Evolutionary conservation across 2,329 filamentous ascomycete species (phyloP), one percentile per base, ranked within the genome.

Genomic region (Elsinoe ampelina): DNA sequence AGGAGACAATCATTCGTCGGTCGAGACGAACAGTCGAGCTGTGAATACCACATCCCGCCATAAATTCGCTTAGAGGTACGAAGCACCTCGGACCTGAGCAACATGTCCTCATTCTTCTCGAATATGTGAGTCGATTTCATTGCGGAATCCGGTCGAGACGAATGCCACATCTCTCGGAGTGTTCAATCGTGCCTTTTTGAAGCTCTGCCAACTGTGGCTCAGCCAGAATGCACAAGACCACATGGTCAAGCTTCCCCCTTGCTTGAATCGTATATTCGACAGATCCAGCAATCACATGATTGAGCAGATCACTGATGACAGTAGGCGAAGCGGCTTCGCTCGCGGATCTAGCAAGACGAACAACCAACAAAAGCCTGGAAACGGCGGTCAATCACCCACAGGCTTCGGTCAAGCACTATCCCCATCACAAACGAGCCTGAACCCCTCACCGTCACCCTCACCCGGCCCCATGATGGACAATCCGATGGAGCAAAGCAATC

Each of bases 401-500:
- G 48, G 51, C 35, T 51, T 58, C 67, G 67, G 58, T 58, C 64
- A 45, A 64, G 65, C 51, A 64, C 60, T 60, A 62, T 68, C 59
- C 5, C 35, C 51, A 5, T 59, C 58, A 20, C 48, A 57, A 20
- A 54, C 57, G 38, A 57, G 57, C 30, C 35, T 59, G 51, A 58
- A 58, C 42, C 55, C 65, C 20, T 66, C 68, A 5, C 67, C 68
- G 22, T 65, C 65, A 52, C 76, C 86, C 58, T 76, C 82, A 58
- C 79, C 83, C 67, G 83, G 81, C 60, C 84, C 89, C 72, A 81
- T 84, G 51, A 81, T 86, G 74, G 84, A 87, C 65, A 79, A 84
- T 64, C 79, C 65, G 57, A 67, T 67, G 58, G 66, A 67, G 61
- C 63, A 67, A 58, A 63, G 63, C 61, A 57, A 42, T 43, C 35